Percentiles rank a stretch among this genome's conserved stretches.
Conservation (phyloP, 140 eudicot species). For the Bidens hawaiensis region DNA sequence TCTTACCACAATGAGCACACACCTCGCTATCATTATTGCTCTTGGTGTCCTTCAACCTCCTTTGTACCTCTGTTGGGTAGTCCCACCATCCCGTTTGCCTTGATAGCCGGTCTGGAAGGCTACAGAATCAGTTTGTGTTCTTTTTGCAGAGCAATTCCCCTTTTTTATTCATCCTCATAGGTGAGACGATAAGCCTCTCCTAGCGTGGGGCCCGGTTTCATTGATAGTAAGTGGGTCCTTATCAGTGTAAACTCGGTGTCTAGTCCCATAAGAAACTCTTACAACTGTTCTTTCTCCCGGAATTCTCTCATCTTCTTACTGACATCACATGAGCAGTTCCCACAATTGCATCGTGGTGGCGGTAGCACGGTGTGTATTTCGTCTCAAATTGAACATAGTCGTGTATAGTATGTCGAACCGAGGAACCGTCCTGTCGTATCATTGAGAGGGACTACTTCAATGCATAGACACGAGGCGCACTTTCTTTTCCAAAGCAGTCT, state of each 20-base stretch:
- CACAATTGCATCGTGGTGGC: background rate
- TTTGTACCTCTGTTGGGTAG: too few species aligned
- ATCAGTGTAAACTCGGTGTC: background rate
- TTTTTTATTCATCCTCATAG: background rate
- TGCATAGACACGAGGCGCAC: background rate
- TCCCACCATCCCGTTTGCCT: too few species aligned
- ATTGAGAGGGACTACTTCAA: background rate
- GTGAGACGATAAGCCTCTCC: background rate
- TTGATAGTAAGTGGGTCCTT: background rate
- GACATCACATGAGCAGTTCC: background rate
- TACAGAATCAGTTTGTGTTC: too few species aligned
- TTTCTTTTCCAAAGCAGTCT: background rate
- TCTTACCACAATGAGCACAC: too few species aligned
- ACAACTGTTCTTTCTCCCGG: background rate
- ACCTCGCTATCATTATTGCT: too few species aligned
- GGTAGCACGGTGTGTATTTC: background rate
- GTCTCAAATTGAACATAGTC: background rate
- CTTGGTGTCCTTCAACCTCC: too few species aligned
- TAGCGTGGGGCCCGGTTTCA: too few species aligned
- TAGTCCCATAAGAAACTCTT: background rate
- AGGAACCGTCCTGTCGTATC: background rate
- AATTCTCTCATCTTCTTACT: background rate
- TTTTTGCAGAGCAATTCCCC: too few species aligned
- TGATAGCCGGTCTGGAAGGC: too few species aligned
- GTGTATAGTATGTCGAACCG: background rate